phyloP scores from a whole-genome alignment of 371 early-diverging fungal species.

The Coemansia sp. region DNA sequence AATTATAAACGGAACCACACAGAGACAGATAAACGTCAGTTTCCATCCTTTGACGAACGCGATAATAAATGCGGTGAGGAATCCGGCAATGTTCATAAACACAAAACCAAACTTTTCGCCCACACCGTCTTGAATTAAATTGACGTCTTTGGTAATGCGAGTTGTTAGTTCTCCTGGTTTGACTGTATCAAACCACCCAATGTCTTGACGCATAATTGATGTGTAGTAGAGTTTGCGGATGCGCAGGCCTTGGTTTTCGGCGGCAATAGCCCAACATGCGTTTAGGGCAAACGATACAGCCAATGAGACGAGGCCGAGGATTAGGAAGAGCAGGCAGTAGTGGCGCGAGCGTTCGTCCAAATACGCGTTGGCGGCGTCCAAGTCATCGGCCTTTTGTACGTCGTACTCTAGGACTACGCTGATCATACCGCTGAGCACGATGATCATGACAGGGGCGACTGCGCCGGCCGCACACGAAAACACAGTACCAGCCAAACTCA shows the following conservation, averaged over 20 bases:
- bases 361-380: slow-evolving; percentile 17
- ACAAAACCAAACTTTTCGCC: slow-evolving; percentile 61
- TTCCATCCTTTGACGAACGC: slow-evolving; percentile 40
- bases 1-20: slow-evolving; percentile 55
- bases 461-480: slow-evolving; percentile 48
- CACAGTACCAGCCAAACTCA: slow-evolving; percentile 46
- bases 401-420: slow-evolving; percentile 18
- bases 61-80: slow-evolving; percentile 40
- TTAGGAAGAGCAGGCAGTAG: slow-evolving; percentile 34
- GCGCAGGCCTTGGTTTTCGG: slow-evolving; percentile 59
- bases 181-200: slow-evolving; percentile 82
- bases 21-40: slow-evolving; percentile 56
- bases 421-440: slow-evolving; percentile 34
- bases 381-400: background rate
- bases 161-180: slow-evolving; percentile 80
- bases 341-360: slow-evolving; percentile 31
- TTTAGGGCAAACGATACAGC: slow-evolving; percentile 46
- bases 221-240: slow-evolving; percentile 60
- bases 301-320: slow-evolving; percentile 37
- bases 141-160: slow-evolving; percentile 80
- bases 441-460: slow-evolving; percentile 46
- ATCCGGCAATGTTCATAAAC: slow-evolving; percentile 51
- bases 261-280: slow-evolving; percentile 54
- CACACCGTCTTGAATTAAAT: slow-evolving; percentile 65
- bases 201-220: slow-evolving; percentile 73